Evolutionary conservation across 148 eudicot species (phyloP), one percentile per base, ranked within the genome.

Genomic region (Mesembryanthemum crystallinum): DNA sequence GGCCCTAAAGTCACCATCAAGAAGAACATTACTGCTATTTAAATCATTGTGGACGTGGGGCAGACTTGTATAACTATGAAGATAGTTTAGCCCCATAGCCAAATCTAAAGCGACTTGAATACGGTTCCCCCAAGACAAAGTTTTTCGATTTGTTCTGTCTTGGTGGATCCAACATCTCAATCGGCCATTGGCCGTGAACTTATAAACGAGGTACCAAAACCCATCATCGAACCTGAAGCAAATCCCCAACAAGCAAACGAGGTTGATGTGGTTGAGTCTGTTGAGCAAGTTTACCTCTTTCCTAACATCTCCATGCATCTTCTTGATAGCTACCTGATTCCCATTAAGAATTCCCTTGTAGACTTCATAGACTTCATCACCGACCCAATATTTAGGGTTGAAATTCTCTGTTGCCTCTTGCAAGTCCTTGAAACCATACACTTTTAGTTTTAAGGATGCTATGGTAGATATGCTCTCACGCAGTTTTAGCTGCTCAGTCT

Each of bases 31-130:
- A 80, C 81, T 70, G 67, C 88, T 86, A 21, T 73, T 87, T 25
- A 92, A 79, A 70, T 87, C 83, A 83, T 90, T 92, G 83, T 92
- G 97, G 28, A 92, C 86, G 52, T 82, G 88, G 3, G 86, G 87
- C 71, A 92, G 95, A 47, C 30, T 69, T 28, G 92, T 86, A 75
- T 86, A 90, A 77, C 78, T 84, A 73, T 92, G 95, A 17, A 90
- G 83, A 70, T 92, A 92, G 57, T 85, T 81, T 8, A 92, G 87
- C 20, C 94, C 94, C 0, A 78, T 87, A 1, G 94, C 94, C 24
- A 90, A 76, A 61, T 92, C 97, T 12, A 73, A 67, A 77, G 90
- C 91, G 20, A 86, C 88, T 69, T 80, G 83, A 74, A 92, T 83
- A 61, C 91, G 80, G 47, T 42, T 69, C 20, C 76, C 82, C 92